Evolutionary conservation across 78 protist species (phyloP), one percentile per base, ranked within the genome.

Genomic region (Dictyostelium brefeldianum): DNA sequence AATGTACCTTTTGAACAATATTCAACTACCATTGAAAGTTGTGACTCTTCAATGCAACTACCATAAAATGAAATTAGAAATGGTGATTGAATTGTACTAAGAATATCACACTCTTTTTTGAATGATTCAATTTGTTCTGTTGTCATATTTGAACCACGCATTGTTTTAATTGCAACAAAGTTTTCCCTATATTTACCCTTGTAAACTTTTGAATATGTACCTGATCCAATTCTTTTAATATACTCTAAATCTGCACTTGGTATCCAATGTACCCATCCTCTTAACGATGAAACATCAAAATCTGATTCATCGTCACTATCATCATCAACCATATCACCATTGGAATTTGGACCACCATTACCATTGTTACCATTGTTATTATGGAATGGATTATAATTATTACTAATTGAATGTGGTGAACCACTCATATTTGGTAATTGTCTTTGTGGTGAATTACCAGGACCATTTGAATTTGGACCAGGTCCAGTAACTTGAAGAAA

Each of bases 11-110:
- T 77, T 14, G 75, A n/a, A 69, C 95, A 73, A 36, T 92, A 94
- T 46, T 96, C 97, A 5, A 95, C 95, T 0, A 96, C 97, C 89
- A 96, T 57, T 22, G 67, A 53, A 8, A 96, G 50, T 31, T 90
- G 93, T 50, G 57, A 47, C 22, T 80, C 90, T 50, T 81, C 90
- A 29, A 80, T 70, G 25, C 92, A 83, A 18, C 80, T 56, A 11
- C 96, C 96, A 64, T 80, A 75, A 59, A 92, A 92, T 12, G 81
- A 59, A 36, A 92, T 87, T 12, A 92, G 41, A 25, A 51, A 31
- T 20, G 96, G 91, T 83, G 96, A 79, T 41, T 73, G 80, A 41
- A 73, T 75, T n/a, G 90, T 75, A 47, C 92, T 70, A 2, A 73
- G 54, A 65, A 73, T 79, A 46, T 77, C 85, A 78, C 96, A 78